These are phyloP conservation scores for Ramaria rubella DNA, from an alignment of 768 basidiomycete species.

Conservation along the genomic window DNA sequence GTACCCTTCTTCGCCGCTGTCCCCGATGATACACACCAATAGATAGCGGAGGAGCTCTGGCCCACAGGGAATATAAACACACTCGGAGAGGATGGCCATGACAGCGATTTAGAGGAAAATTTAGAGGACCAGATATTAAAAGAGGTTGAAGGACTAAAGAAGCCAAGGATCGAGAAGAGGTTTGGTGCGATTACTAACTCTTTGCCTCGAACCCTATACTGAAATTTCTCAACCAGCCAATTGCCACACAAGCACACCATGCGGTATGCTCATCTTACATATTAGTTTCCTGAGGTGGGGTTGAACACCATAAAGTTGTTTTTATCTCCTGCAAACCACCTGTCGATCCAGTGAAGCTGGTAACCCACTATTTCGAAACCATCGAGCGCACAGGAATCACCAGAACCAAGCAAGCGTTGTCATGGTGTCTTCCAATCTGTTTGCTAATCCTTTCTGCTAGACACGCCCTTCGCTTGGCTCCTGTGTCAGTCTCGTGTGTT, in stretches of 20 bases:
- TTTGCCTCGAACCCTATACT: background rate
- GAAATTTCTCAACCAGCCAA: constrained; percentile 48
- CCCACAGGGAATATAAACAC: constrained; percentile 31
- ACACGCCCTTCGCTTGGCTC: constrained; percentile 63
- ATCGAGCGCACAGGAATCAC: constrained; percentile 57
- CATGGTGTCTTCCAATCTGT: background rate
- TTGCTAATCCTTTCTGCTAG: constrained; percentile 29
- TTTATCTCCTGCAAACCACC: constrained; percentile 78
- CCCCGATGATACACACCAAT: constrained; percentile 3
- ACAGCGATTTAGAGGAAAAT: constrained; percentile 33
- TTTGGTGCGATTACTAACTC: constrained; percentile 48
- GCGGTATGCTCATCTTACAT: constrained; percentile 41
- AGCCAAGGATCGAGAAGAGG: constrained; percentile 51
- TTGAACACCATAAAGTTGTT: constrained; percentile 41
- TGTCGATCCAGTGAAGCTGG: constrained; percentile 67
- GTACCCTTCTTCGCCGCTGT: background rate
- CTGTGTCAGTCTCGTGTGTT: constrained; percentile 58
- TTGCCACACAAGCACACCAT: constrained; percentile 74
- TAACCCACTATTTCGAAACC: constrained; percentile 55
- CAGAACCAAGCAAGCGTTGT: constrained; percentile 49
- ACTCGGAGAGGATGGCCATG: constrained; percentile 17
- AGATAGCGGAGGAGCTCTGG: constrained; percentile 74
- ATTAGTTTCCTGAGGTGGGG: background rate
- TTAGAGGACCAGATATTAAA: constrained; percentile 66
- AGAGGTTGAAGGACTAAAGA: constrained; percentile 66